phyloP scores from a whole-genome alignment of 2,329 filamentous ascomycete species.

The Ceratocystis papillata region DNA sequence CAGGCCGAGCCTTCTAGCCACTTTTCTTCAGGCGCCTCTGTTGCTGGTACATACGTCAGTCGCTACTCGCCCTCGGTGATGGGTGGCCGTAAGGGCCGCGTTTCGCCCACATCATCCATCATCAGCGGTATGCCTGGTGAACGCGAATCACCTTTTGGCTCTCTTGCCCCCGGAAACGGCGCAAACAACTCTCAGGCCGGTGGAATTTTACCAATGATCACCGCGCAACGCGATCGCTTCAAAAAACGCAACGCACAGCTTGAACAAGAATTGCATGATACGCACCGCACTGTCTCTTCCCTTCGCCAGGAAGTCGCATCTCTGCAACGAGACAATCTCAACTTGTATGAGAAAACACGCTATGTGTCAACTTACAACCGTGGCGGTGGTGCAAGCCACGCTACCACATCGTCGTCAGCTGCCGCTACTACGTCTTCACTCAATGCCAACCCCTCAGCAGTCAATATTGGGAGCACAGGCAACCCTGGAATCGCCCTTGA shows the following conservation, averaged over 20 bases:
- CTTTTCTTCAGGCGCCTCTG: constrained; percentile 81
- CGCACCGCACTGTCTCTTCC: constrained; percentile 69
- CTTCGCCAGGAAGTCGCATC: constrained; percentile 83
- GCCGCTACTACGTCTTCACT: constrained; percentile 51
- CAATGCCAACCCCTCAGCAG: constrained; percentile 65
- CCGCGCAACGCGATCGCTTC: constrained; percentile 93
- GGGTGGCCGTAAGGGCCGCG: constrained; percentile 52
- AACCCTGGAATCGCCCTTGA: constrained; percentile 60
- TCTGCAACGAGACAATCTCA: constrained; percentile 90
- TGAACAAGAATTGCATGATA: constrained; percentile 78
- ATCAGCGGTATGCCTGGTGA: constrained; percentile 63
- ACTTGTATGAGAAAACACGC: constrained; percentile 92
- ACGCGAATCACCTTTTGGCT: constrained; percentile 54
- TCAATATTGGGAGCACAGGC: constrained; percentile 46
- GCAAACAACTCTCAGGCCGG: constrained; percentile 33
- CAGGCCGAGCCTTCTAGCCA: constrained; percentile 65
- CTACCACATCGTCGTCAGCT: constrained; percentile 48
- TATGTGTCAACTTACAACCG: constrained; percentile 92
- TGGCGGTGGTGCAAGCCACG: constrained; percentile 32
- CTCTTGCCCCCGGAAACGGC: constrained; percentile 40
- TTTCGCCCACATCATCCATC: constrained; percentile 92
- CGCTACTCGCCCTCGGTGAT: constrained; percentile 57
- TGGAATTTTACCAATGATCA: constrained; percentile 94
- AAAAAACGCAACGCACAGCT: constrained; percentile 90
- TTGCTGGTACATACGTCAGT: constrained; percentile 81